phyloP scores from a whole-genome alignment of 2,329 filamentous ascomycete species.

The Torrubiella hemipterigena region DNA sequence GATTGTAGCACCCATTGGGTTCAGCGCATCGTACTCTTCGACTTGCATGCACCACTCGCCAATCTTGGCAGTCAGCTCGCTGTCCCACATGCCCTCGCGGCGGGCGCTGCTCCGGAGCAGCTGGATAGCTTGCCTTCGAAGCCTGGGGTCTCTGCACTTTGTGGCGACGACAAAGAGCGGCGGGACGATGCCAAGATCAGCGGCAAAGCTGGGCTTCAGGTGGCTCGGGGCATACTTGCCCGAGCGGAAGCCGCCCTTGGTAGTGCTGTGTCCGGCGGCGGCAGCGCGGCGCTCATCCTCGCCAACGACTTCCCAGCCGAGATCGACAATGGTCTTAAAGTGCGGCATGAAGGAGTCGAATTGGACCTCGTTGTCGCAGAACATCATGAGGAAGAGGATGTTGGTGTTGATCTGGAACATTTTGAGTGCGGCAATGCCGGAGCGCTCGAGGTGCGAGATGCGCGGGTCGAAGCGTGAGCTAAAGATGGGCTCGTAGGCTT shows the following conservation, averaged over 20 bases:
- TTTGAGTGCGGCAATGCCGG: constrained; percentile 48
- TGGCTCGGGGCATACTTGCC: constrained; percentile 33
- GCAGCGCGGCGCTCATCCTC: constrained; percentile 42
- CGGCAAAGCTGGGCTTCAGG: constrained; percentile 50
- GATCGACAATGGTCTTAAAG: constrained; percentile 42
- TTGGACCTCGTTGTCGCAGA: constrained; percentile 43
- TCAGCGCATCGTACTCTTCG: constrained; percentile 33
- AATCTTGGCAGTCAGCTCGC: constrained; percentile 43
- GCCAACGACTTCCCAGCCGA: constrained; percentile 47
- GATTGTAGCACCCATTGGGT: too few species aligned
- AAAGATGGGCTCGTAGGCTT: constrained; percentile 44
- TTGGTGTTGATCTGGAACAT: constrained; percentile 49
- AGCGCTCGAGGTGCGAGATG: constrained; percentile 42
- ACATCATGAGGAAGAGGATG: constrained; percentile 48
- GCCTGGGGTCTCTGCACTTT: constrained; percentile 46
- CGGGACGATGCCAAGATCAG: constrained; percentile 52
- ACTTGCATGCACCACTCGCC: constrained; percentile 42
- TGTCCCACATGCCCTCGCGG: constrained; percentile 61
- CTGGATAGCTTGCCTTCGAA: constrained; percentile 48
- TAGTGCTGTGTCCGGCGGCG: constrained; percentile 16
- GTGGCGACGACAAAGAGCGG: constrained; percentile 55
- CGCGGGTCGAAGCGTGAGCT: constrained; percentile 33
- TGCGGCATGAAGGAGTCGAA: constrained; percentile 42
- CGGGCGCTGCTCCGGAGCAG: constrained; percentile 47
- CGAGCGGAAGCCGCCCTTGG: constrained; percentile 24